These are phyloP conservation scores for Paxillus ammoniavirescens DNA, from an alignment of 768 basidiomycete genomes.

Conservation along the genomic window DNA sequence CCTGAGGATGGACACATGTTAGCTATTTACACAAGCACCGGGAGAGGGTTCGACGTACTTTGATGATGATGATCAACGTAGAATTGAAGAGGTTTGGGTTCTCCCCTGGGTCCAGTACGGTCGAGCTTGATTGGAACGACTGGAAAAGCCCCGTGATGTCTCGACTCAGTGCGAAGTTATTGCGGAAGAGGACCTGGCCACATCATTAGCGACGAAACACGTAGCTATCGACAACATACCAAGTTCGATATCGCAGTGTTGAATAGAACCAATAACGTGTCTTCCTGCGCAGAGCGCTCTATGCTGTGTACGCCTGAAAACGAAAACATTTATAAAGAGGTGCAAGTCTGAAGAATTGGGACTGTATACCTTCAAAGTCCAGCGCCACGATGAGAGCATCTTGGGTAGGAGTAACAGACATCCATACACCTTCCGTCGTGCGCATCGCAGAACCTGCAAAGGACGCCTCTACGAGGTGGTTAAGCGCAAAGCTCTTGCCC, in stretches of 20 bases:
- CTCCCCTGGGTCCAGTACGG: constrained; percentile 49
- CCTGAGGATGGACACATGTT: constrained; percentile 30
- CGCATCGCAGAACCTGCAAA: too few relatives aligned
- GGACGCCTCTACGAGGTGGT: too few relatives aligned
- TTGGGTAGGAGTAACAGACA: too few relatives aligned
- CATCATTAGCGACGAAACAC: not conserved
- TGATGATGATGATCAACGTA: constrained; percentile 55
- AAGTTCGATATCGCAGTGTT: constrained; percentile 66
- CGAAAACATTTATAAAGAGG: not conserved
- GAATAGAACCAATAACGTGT: constrained; percentile 60
- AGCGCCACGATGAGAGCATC: too few relatives aligned
- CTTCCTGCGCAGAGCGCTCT: constrained; percentile 62
- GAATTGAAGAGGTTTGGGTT: constrained; percentile 56
- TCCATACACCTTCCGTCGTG: too few relatives aligned
- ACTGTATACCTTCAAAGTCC: too few relatives aligned
- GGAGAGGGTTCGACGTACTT: constrained; percentile 30
- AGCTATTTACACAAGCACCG: not conserved
- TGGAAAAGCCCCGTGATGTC: constrained; percentile 56
- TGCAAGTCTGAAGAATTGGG: constrained; percentile 5
- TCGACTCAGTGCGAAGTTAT: constrained; percentile 56
- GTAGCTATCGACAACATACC: constrained; percentile 31
- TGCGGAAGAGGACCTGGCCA: constrained; percentile 51
- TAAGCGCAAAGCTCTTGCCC: too few relatives aligned
- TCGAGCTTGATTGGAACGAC: constrained; percentile 51
- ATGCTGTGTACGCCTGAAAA: constrained; percentile 57